Conservation (phyloP, 192 early-diverging fungal species). For the Geranomyces michiganensis region DNA sequence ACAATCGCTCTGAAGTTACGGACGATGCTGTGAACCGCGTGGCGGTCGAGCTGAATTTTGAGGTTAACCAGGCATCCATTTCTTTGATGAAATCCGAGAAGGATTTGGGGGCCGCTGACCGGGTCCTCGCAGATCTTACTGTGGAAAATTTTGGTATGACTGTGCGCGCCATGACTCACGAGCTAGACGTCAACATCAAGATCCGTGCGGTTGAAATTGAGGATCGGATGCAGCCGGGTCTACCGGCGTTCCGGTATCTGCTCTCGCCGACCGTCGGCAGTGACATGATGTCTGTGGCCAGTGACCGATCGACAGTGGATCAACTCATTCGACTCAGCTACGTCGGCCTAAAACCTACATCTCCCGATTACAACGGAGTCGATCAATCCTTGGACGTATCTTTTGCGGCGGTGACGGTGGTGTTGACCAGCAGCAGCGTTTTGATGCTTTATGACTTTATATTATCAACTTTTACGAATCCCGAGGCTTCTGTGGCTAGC, state of each 20-base stretch:
- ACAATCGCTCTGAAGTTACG: conserved; percentile 42
- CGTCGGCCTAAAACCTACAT: conserved; percentile 66
- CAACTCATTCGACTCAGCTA: conserved; percentile 74
- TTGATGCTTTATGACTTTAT: conserved; percentile 85
- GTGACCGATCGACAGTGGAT: conserved; percentile 15
- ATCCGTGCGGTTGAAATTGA: conserved; percentile 80
- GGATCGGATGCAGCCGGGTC: conserved; percentile 60
- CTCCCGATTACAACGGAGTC: conserved; percentile 80
- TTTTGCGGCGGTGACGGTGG: conserved; percentile 75
- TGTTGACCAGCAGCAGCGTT: conserved; percentile 83
- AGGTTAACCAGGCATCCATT: conserved; percentile 69
- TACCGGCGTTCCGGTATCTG: conserved; percentile 61
- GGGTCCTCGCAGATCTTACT: conserved; percentile 63
- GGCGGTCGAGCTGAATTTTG: conserved; percentile 59
- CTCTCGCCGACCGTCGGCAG: conserved; percentile 35
- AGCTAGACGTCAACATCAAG: conserved; percentile 72
- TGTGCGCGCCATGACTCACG: conserved; percentile 71
- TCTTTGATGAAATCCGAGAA: conserved; percentile 63
- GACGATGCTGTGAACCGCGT: conserved; percentile 15
- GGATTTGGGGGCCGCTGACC: conserved; percentile 48
- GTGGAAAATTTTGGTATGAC: conserved; percentile 73
- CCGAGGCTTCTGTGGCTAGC: not conserved
- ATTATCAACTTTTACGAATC: conserved; percentile 38
- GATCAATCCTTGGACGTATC: conserved; percentile 81
- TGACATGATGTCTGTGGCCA: conserved; percentile 16